Percentiles rank a stretch among this genome's conserved stretches.
phyloP scores from a whole-genome alignment of 805 yeast genomes.

The Candida ovalis region DNA sequence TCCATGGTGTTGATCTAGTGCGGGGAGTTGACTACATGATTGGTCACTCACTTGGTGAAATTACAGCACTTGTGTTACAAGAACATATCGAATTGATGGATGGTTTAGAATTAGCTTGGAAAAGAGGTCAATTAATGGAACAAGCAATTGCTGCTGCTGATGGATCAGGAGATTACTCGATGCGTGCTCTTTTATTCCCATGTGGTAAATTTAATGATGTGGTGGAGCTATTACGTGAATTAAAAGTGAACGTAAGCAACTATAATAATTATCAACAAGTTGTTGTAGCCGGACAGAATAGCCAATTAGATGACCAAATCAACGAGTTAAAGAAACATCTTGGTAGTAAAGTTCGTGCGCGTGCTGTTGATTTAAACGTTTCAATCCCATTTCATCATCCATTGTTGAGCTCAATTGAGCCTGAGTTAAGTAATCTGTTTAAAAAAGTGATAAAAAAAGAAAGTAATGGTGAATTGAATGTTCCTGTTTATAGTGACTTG shows the following conservation, averaged over 20 bases:
- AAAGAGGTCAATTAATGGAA: slow-evolving; percentile 33
- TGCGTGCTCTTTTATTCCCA: slow-evolving; percentile 31
- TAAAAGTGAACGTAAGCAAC: slow-evolving; percentile 27
- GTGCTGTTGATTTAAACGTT: slow-evolving; percentile 28
- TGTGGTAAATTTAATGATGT: slow-evolving; percentile 20
- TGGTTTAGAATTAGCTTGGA: slow-evolving; percentile 24
- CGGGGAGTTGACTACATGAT: slow-evolving; percentile 20
- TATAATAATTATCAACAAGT: slow-evolving; percentile 33
- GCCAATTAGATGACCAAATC: slow-evolving; percentile 14
- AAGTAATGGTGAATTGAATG: slow-evolving; percentile 6
- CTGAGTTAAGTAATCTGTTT: slow-evolving; percentile 18
- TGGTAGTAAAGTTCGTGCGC: slow-evolving; percentile 19
- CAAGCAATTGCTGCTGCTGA: slow-evolving; percentile 10
- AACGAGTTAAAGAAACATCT: slow-evolving; percentile 11
- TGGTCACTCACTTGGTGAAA: slow-evolving; percentile 37
- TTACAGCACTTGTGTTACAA: slow-evolving; percentile 28
- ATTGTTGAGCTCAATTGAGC: slow-evolving; percentile 26
- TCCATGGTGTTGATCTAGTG: slow-evolving; percentile 22
- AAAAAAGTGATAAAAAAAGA: slow-evolving; percentile 1
- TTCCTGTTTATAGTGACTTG: slow-evolving; percentile 30
- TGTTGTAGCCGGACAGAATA: slow-evolving; percentile 29
- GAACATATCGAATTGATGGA: slow-evolving; percentile 22
- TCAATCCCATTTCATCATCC: slow-evolving; percentile 34
- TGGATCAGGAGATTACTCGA: slow-evolving; percentile 28
- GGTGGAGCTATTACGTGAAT: slow-evolving; percentile 9